These are phyloP conservation scores for Calonectria hawksworthii DNA, from an alignment of 2,329 filamentous ascomycete species.

Conservation along the genomic window DNA sequence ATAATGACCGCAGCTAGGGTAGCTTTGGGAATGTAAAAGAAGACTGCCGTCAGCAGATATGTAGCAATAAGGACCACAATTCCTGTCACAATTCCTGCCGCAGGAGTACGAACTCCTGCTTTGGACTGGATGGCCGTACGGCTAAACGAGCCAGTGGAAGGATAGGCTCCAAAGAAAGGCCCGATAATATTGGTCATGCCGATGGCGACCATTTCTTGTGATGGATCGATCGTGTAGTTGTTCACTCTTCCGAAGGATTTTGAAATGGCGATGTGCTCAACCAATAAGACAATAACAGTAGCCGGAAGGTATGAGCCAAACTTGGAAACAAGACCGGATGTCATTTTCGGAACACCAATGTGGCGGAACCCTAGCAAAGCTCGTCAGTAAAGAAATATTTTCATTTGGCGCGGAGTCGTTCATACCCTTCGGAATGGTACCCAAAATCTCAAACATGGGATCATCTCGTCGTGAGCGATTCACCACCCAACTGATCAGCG, in stretches of 20 bases:
- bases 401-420: background rate
- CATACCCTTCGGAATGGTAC: slow-evolving; percentile 78
- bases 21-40: slow-evolving; percentile 92
- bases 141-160: slow-evolving; percentile 95
- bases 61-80: slow-evolving; percentile 89
- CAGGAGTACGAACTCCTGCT: slow-evolving; percentile 91
- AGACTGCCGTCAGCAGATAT: slow-evolving; percentile 88
- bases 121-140: slow-evolving; percentile 98
- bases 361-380: slow-evolving; percentile 78
- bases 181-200: slow-evolving; percentile 91
- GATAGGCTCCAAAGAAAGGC: slow-evolving; percentile 92
- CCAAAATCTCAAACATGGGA: slow-evolving; percentile 81
- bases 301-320: slow-evolving; percentile 84
- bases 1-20: slow-evolving; percentile 91
- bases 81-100: slow-evolving; percentile 91
- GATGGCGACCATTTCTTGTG: slow-evolving; percentile 95
- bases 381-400: background rate
- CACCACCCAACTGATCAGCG: slow-evolving; percentile 87
- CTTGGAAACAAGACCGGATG: slow-evolving; percentile 73
- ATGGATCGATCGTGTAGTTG: slow-evolving; percentile 96
- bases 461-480: slow-evolving; percentile 77
- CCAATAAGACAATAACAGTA: slow-evolving; percentile 92
- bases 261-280: slow-evolving; percentile 96
- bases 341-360: slow-evolving; percentile 79
- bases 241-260: slow-evolving; percentile 97